A percentile compares a stretch with the other conserved stretches of the same genome.
phyloP scores from a whole-genome alignment of 2,329 filamentous ascomycete species.

The Colletotrichum destructivum region DNA sequence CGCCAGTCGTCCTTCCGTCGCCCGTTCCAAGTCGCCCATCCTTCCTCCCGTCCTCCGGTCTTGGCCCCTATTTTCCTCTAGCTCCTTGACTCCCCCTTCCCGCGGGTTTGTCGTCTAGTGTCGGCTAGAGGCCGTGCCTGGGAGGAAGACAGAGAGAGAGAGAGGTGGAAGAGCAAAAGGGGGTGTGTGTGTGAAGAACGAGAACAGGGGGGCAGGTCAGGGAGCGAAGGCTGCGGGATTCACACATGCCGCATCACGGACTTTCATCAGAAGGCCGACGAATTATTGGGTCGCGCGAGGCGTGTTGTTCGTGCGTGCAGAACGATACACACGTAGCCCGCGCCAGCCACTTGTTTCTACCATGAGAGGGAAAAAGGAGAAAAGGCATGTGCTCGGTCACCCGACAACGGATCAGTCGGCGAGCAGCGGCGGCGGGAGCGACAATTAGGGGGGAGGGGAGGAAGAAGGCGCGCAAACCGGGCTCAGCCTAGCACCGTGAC shows the following conservation, averaged over 20 bases:
- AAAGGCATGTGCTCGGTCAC: not conserved
- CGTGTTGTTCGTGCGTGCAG: not conserved
- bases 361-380: not conserved
- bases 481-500: not conserved
- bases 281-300: not conserved
- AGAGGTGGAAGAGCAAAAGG: not conserved
- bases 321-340: not conserved
- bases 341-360: not conserved
- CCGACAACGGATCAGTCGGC: not conserved
- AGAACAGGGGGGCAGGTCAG: too few relatives aligned
- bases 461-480: not conserved
- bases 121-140: conserved; percentile 1
- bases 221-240: conserved; percentile 1
- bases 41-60: conserved; percentile 9
- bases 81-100: not conserved
- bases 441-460: not conserved
- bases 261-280: not conserved
- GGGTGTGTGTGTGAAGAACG: not conserved
- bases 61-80: not conserved
- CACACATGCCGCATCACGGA: conserved; percentile 11
- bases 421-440: not conserved
- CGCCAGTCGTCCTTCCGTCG: conserved; percentile 2
- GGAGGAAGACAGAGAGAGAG: not conserved
- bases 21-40: not conserved
- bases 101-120: conserved; percentile 3